phyloP scores from a whole-genome alignment of 2,329 filamentous ascomycete species.

The Sporothrix sp. region DNA sequence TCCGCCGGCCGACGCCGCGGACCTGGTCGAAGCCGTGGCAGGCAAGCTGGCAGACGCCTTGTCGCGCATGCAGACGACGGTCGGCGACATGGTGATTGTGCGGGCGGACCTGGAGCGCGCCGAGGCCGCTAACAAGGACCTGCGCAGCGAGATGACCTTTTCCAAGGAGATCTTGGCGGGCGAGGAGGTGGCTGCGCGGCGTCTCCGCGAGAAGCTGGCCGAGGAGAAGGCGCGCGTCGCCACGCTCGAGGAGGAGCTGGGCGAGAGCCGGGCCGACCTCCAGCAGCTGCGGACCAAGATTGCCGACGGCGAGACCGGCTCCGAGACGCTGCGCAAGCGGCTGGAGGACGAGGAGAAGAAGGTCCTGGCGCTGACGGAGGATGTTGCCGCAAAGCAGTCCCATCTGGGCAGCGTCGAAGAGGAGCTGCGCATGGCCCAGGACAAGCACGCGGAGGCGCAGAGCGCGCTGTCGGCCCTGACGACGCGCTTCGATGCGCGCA shows the following conservation, averaged over 20 bases:
- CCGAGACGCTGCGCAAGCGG: conserved; percentile 64
- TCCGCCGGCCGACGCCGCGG: conserved; percentile 43
- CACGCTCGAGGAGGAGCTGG: conserved; percentile 47
- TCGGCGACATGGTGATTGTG: conserved; percentile 50
- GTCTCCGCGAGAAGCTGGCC: conserved; percentile 43
- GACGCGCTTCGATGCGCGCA: conserved; percentile 57
- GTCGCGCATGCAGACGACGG: conserved; percentile 48
- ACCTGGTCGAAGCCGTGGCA: conserved; percentile 51
- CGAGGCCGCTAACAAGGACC: conserved; percentile 41
- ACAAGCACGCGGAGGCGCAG: conserved; percentile 50
- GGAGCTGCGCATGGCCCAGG: conserved; percentile 59
- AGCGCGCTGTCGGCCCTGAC: conserved; percentile 40
- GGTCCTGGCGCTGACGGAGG: conserved; percentile 55
- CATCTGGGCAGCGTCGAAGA: conserved; percentile 67
- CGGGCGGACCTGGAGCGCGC: conserved; percentile 54
- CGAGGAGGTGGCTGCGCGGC: conserved; percentile 40
- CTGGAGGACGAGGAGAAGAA: conserved; percentile 67
- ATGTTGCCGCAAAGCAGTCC: conserved; percentile 56
- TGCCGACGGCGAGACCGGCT: conserved; percentile 74
- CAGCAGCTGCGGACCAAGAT: conserved; percentile 59
- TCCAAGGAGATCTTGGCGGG: conserved; percentile 42
- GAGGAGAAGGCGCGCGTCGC: conserved; percentile 44
- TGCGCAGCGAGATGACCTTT: conserved; percentile 48
- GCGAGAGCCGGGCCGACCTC: conserved; percentile 60
- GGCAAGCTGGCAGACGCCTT: conserved; percentile 48